Conservation (phyloP, 805 yeast genomes). For the Myxozyma udenii region DNA sequence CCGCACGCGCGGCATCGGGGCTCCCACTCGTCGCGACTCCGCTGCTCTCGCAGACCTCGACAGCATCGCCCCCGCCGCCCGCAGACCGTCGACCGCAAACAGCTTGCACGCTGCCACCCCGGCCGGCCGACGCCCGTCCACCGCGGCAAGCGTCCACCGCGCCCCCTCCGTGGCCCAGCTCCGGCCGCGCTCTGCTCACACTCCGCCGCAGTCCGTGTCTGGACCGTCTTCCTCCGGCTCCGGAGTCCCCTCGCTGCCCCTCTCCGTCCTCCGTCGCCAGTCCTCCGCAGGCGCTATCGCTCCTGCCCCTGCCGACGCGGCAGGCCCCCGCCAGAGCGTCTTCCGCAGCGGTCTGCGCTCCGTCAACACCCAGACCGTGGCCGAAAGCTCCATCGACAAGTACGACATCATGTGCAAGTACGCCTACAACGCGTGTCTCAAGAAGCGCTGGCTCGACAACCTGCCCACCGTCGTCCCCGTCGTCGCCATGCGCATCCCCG, state of each 20-base stretch:
- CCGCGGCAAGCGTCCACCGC: too few species aligned
- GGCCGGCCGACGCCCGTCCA: too few species aligned
- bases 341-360: neutral
- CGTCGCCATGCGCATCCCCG: constrained; percentile 11
- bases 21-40: neutral
- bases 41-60: neutral
- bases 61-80: neutral
- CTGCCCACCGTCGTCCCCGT: constrained; percentile 6
- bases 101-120: too few species aligned
- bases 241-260: neutral
- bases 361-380: too few species aligned
- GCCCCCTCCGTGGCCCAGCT: too few species aligned
- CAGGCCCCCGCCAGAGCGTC: neutral
- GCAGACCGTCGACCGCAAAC: too few species aligned
- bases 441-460: constrained; percentile 19
- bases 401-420: constrained; percentile 22
- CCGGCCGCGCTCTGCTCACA: too few species aligned
- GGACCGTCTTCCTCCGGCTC: neutral
- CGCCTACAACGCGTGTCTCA: constrained; percentile 13
- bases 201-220: neutral
- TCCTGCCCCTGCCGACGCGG: neutral
- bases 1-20: neutral
- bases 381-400: too few species aligned
- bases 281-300: neutral
- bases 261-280: neutral